Evolutionary conservation across 345 rosid species (phyloP).

Genomic region (Luvunga scandens): DNA sequence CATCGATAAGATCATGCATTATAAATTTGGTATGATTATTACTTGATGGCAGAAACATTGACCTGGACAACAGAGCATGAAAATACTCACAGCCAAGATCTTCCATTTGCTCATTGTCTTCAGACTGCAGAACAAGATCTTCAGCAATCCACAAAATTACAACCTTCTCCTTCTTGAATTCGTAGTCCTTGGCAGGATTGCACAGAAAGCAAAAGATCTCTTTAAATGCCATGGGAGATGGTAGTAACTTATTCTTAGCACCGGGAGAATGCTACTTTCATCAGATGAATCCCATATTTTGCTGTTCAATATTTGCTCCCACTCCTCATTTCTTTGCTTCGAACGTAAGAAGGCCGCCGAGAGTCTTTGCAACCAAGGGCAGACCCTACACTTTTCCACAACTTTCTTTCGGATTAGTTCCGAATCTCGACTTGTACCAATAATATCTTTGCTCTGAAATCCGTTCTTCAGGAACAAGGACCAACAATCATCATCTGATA

Average conservation of each 20-base stretch:
- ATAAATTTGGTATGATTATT: background rate
- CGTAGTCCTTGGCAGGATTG: slow-evolving; percentile 1
- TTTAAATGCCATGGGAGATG: slow-evolving; percentile 26
- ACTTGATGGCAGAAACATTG: background rate
- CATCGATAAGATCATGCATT: slow-evolving; percentile 22
- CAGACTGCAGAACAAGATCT: slow-evolving; percentile 13
- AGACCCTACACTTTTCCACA: background rate
- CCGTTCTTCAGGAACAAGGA: background rate
- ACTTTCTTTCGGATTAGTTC: background rate
- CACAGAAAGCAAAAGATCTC: slow-evolving; percentile 30
- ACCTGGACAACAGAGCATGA: background rate
- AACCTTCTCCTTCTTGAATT: background rate
- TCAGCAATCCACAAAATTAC: slow-evolving; percentile 25
- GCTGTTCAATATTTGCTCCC: background rate
- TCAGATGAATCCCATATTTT: background rate
- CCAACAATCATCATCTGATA: background rate
- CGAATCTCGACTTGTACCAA: background rate
- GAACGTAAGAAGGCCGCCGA: background rate
- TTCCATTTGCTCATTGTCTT: background rate
- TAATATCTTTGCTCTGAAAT: background rate
- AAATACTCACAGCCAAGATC: slow-evolving; percentile 2
- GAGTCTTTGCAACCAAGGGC: background rate
- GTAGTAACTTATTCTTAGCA: background rate
- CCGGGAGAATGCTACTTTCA: background rate
- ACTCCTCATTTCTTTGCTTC: background rate